Conservation (phyloP, 2,329 filamentous ascomycete genomes). For the Penicillium oxalicum region DNA sequence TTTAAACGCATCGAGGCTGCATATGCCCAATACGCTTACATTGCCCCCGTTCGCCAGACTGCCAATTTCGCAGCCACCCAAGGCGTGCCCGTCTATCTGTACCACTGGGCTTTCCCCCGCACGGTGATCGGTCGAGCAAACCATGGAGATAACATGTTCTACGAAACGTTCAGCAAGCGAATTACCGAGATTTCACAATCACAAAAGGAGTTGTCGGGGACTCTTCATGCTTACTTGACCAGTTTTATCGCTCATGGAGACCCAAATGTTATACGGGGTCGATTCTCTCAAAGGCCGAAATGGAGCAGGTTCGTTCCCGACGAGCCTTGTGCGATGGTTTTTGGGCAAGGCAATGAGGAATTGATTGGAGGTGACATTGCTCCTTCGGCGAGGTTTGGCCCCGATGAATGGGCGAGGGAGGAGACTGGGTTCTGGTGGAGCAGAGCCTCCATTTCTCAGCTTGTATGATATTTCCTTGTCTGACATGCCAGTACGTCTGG, state of each 20-base stretch:
- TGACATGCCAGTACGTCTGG: too few relatives aligned
- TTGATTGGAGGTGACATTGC: constrained; percentile 40
- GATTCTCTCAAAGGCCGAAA: constrained; percentile 24
- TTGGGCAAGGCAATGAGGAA: constrained; percentile 48
- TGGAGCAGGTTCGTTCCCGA: constrained; percentile 34
- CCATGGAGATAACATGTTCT: constrained; percentile 46
- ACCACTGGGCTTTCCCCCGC: constrained; percentile 50
- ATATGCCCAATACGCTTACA: constrained; percentile 48
- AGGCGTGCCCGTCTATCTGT: constrained; percentile 43
- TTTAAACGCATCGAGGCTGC: constrained; percentile 49
- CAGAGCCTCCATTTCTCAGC: constrained; percentile 26
- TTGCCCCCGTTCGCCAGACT: constrained; percentile 45
- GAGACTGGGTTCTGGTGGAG: constrained; percentile 47
- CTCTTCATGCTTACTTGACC: constrained; percentile 44
- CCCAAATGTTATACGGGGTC: constrained; percentile 36
- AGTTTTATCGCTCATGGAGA: constrained; percentile 46
- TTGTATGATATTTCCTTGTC: constrained; percentile 7
- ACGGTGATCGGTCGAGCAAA: constrained; percentile 42
- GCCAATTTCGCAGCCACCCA: constrained; percentile 34
- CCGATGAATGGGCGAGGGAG: constrained; percentile 39
- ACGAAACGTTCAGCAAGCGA: constrained; percentile 40
- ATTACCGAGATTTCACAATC: constrained; percentile 32
- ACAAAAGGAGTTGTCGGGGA: constrained; percentile 41
- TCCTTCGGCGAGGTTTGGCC: constrained; percentile 36
- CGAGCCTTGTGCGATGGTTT: constrained; percentile 37